Base-by-base conservation (phyloP, 2,329 filamentous ascomycete genomes). In the Nemania abortiva region DNA sequence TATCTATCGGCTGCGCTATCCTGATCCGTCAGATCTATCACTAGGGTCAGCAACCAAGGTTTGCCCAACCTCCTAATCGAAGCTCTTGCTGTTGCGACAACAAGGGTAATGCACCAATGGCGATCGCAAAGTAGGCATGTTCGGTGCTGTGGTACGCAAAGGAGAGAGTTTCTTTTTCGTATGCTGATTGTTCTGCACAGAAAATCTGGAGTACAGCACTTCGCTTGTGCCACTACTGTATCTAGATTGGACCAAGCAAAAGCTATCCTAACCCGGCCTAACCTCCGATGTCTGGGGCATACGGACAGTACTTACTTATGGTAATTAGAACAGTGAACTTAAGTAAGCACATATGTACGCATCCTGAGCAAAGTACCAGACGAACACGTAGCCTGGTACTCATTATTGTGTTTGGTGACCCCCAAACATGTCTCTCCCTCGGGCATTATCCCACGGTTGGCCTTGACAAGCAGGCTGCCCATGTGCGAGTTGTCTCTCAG, bases 261-360 rank as follows among this genome's bases (percentile, higher is more conserved):
- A 42, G 49, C 39, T 61, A 61, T 34, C 57, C 62, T 31, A 49
- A 62, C 62, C 29, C 37, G 24, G 62, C 53, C 57, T 65, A 65
- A 62, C 20, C 45, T 58, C 31, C 45, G 31, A 37, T 57, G 20
- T 61, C 6, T n/a, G n/a, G n/a, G n/a, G n/a, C n/a, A n/a, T n/a
- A n/a, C n/a, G n/a, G n/a, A n/a, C n/a, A n/a, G n/a, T n/a, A n/a
- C n/a, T n/a, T n/a, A n/a, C n/a, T n/a, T n/a, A n/a, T n/a, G n/a
- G n/a, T n/a, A n/a, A n/a, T n/a, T n/a, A n/a, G n/a, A n/a, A n/a
- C n/a, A n/a, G n/a, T n/a, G n/a, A n/a, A n/a, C n/a, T n/a, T 34
- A 34, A 4, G 9, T 34, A 34, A 34, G 31, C 9, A 34, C 31
- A 34, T 34, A 9, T 34, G n/a, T n/a, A n/a, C n/a, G n/a, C n/a